Base-by-base conservation (phyloP, 139 green algal genomes). In the Yamagishiella unicocca region DNA sequence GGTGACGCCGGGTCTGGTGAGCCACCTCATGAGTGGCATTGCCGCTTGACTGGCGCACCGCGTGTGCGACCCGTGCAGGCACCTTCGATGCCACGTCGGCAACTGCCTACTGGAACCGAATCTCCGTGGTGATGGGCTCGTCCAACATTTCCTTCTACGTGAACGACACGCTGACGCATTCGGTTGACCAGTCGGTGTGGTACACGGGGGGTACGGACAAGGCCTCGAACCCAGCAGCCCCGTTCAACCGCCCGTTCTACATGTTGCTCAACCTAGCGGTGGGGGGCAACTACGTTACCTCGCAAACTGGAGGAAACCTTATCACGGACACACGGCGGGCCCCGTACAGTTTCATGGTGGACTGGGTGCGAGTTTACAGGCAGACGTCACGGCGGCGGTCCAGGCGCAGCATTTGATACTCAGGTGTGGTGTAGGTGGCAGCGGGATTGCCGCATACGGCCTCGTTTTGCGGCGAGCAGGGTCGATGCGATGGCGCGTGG, bases 251-350 rank as follows among this genome's bases (percentile, higher is more conserved):
- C 7, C 75, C 75, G 25, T 83, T 83, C 53, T 35, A 71, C 53
- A 22, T 83, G 75, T 35, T 83, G 75, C 53, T 83, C 46, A 68
- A 83, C 33, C 19, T 83, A 33, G 75, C 75, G 2, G 75, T 83
- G 4, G 75, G 50, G 0, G 75, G 75, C 33, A 37, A n/a, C 6
- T 83, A 54, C 25, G 7, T 53, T 6, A 21, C 75, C 2, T 33
- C 22, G 0, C 8, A 8, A 33, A 53, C 46, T 2, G 50, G 75
- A 21, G 75, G 22, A 0, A 1, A 22, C 7, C 4, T 37, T 19
- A 25, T 83, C 21, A 83, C 53, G 1, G 75, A 83, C 33, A 54
- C 53, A 24, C 50, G 33, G 27, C 14, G 25, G 33, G 75, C 53
- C 22, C 53, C 75, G 75, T 83, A 67, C 53, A 33, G 53, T 0